A percentile compares a stretch with the other conserved stretches of the same genome.
phyloP scores from a whole-genome alignment of 148 eudicot genomes.

The Pouteria glomerata region DNA sequence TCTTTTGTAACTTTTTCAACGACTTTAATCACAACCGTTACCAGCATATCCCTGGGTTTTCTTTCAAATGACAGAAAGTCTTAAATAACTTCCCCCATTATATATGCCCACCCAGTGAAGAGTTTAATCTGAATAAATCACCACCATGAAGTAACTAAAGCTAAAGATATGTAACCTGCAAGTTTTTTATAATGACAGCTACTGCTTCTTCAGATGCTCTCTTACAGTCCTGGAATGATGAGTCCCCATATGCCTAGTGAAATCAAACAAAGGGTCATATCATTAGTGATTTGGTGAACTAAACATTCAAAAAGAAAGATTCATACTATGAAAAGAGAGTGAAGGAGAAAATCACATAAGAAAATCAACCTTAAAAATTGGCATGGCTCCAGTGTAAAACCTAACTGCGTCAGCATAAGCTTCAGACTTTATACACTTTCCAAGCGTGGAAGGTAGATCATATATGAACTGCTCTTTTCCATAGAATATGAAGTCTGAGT shows the following conservation, averaged over 20 bases:
- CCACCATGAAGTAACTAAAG: background rate
- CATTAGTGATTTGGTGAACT: background rate
- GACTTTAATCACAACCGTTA: background rate
- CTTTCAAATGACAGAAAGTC: background rate
- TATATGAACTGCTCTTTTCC: slow-evolving; percentile 92
- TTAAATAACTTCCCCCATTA: background rate
- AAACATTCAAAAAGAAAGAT: background rate
- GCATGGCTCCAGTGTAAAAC: slow-evolving; percentile 95
- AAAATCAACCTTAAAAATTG: slow-evolving; percentile 82
- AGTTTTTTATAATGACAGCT: slow-evolving; percentile 57
- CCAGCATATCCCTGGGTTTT: background rate
- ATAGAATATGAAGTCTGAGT: slow-evolving; percentile 31
- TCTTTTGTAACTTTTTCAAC: background rate
- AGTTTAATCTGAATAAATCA: background rate
- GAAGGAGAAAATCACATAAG: slow-evolving; percentile 1
- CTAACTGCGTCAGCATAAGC: slow-evolving; percentile 97
- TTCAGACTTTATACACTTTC: slow-evolving; percentile 92
- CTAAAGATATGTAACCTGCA: slow-evolving; percentile 54
- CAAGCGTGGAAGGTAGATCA: slow-evolving; percentile 91
- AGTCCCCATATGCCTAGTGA: slow-evolving; percentile 82
- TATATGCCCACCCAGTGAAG: background rate
- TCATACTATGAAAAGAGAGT: background rate
- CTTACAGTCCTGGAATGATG: slow-evolving; percentile 92
- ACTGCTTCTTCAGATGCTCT: slow-evolving; percentile 91
- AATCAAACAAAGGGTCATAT: slow-evolving; percentile 4